Percentiles rank a stretch among this genome's conserved stretches.
Evolutionary conservation across 2,329 filamentous ascomycete species (phyloP).

Genomic region (Ambrosiella xylebori): DNA sequence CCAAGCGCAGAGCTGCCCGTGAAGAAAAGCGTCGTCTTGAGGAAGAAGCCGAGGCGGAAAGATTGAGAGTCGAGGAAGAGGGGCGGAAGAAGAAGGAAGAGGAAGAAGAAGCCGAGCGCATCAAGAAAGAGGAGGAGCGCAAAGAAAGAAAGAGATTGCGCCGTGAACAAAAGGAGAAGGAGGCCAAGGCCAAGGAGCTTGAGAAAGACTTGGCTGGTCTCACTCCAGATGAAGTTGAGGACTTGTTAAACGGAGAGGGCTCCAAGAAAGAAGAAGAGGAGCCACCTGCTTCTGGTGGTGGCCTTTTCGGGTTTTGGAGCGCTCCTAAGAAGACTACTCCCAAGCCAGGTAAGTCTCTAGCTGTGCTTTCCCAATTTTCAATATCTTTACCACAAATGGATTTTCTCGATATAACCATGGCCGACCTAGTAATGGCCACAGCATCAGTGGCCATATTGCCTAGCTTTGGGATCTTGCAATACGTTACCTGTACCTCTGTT

Average conservation of each 20-base stretch:
- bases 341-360: slow-evolving; percentile 24
- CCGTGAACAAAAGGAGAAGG: slow-evolving; percentile 12
- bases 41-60: slow-evolving; percentile 18
- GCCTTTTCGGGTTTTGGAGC: slow-evolving; percentile 42
- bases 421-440: too few relatives aligned
- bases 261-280: slow-evolving; percentile 17
- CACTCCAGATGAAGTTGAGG: slow-evolving; percentile 16
- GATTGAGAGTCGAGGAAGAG: slow-evolving; percentile 14
- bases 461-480: background rate
- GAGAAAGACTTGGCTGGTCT: slow-evolving; percentile 17
- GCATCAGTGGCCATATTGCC: background rate
- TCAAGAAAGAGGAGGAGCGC: slow-evolving; percentile 5
- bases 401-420: background rate
- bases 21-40: slow-evolving; percentile 20
- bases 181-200: slow-evolving; percentile 13
- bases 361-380: background rate
- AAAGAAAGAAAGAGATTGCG: slow-evolving; percentile 14
- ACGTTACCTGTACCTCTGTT: background rate
- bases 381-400: background rate
- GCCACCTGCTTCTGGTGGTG: slow-evolving; percentile 17
- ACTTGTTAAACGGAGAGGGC: slow-evolving; percentile 11
- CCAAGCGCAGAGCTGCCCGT: slow-evolving; percentile 12
- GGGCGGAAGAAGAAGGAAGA: slow-evolving; percentile 13
- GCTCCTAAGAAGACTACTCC: slow-evolving; percentile 27
- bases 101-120: slow-evolving; percentile 9